These are phyloP conservation scores for Pseudotulostoma volvatum DNA, from an alignment of 495 filamentous ascomycete species.

Conservation along the genomic window DNA sequence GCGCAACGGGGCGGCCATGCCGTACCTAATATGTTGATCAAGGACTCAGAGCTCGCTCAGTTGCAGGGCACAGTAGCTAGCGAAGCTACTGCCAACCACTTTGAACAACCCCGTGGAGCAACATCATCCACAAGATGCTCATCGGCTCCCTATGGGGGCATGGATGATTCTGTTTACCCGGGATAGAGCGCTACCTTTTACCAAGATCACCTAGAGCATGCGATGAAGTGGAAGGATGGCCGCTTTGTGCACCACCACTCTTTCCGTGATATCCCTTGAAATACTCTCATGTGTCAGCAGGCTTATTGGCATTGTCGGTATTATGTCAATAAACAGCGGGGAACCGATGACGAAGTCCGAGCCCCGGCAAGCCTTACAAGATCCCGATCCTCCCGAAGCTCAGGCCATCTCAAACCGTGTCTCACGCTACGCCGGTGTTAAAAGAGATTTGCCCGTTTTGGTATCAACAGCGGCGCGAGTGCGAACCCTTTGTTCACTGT, in stretches of 20 bases:
- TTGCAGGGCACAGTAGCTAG: not conserved
- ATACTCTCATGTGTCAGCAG: not conserved
- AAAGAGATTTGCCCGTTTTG: not conserved
- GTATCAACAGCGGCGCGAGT: not conserved
- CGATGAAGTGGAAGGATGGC: not conserved
- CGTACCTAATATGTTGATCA: not conserved
- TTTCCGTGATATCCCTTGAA: not conserved
- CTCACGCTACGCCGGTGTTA: not conserved
- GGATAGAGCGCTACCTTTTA: not conserved
- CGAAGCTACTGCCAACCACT: not conserved
- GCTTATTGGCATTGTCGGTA: not conserved
- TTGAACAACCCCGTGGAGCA: not conserved
- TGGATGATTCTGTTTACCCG: not conserved
- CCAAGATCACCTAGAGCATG: not conserved
- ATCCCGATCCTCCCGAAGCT: not conserved
- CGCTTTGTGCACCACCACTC: not conserved
- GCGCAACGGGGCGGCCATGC: not conserved
- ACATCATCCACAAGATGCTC: not conserved
- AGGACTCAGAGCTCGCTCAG: not conserved
- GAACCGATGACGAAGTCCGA: not conserved
- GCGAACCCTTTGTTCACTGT: not conserved
- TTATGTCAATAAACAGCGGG: not conserved
- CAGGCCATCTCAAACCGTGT: not conserved
- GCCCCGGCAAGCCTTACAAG: not conserved
- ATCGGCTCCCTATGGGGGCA: not conserved